These are phyloP conservation scores for Curvularia eragrostidis DNA, from an alignment of 2,329 filamentous ascomycete genomes.

Conservation along the genomic window DNA sequence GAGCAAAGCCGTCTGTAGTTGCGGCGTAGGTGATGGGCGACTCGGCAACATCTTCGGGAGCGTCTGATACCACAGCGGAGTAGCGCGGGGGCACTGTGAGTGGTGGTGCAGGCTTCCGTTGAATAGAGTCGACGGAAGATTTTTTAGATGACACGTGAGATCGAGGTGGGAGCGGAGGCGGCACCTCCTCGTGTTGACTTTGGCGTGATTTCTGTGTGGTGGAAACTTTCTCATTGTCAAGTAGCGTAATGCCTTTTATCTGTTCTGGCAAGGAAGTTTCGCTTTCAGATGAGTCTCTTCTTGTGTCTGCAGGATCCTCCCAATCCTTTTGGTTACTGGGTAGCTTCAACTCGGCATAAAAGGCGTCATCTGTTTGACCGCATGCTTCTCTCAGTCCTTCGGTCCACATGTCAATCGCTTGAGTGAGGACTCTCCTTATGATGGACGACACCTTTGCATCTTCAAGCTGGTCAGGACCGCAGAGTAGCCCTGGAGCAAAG, in stretches of 20 bases:
- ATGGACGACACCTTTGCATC: conserved; percentile 62
- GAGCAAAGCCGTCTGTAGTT: conserved; percentile 51
- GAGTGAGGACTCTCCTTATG: conserved; percentile 57
- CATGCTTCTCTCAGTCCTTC: conserved; percentile 54
- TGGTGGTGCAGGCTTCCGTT: conserved; percentile 53
- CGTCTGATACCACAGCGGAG: conserved; percentile 53
- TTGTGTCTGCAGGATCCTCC: conserved; percentile 56
- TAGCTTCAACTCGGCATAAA: conserved; percentile 51
- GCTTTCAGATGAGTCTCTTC: conserved; percentile 30
- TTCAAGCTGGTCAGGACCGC: conserved; percentile 61
- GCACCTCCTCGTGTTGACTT: conserved; percentile 18
- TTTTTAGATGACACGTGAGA: conserved; percentile 32
- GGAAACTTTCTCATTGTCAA: conserved; percentile 49
- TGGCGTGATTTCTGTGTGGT: conserved; percentile 24
- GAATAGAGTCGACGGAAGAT: conserved; percentile 40
- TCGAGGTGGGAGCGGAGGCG: conserved; percentile 52
- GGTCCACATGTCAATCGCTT: conserved; percentile 57
- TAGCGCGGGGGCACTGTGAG: conserved; percentile 53
- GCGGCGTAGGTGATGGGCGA: conserved; percentile 51
- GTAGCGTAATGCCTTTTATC: conserved; percentile 52
- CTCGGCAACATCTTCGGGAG: conserved; percentile 43
- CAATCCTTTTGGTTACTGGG: conserved; percentile 53
- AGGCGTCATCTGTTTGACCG: conserved; percentile 46
- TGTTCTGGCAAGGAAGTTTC: conserved; percentile 46
- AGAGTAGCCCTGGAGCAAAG: conserved; percentile 60